Base-by-base conservation (phyloP, 2,329 filamentous ascomycete genomes). In the Aspergillus clavatus region DNA sequence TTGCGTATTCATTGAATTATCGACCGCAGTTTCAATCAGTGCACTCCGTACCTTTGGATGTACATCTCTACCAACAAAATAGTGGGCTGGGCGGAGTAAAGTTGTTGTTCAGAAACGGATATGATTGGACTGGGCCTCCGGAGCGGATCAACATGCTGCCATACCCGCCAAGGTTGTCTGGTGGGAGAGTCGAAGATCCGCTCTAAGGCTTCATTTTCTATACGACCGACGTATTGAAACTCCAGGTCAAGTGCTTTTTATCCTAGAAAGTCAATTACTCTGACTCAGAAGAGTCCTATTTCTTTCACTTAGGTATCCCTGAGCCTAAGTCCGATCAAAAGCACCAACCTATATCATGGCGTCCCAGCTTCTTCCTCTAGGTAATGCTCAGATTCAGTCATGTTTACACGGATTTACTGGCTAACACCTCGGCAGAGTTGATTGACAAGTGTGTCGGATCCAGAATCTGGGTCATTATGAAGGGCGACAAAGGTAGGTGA, bases 391-490 rank as follows among this genome's bases (percentile, higher is more conserved):
- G 29, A 47, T 50, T 21, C 31, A 33, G 23, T 47, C 46, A 22
- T 38, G 33, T 41, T 40, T 40, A 31, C 33, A 40, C 42, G 28
- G 18, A n/a, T 18, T 21, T 21, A 24, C 39, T 42, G 44, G 58
- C 65, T 54, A 65, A 50, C 37, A 46, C 3, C 29, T 43, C 27
- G 43, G 53, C 63, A 95, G 93, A 98, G 72, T 82, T 98, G 66
- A 97, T 98, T 70, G 93, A 98, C 76, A 96, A 96, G 72, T 98
- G 93, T 67, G 90, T 98, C 55, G 93, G 93, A 51, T 97, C 90
- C 43, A 86, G 86, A 61, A 97, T 98, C 69, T 96, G 91, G 90
- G 90, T 98, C 53, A 83, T 98, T 61, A 98, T 98, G 93, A 98
- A 98, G 73, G 89, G 90, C 56, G 93, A 97, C 67, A 97, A 96